phyloP scores from a whole-genome alignment of 768 basidiomycete species.

The Xerocomellus chrysenteron region DNA sequence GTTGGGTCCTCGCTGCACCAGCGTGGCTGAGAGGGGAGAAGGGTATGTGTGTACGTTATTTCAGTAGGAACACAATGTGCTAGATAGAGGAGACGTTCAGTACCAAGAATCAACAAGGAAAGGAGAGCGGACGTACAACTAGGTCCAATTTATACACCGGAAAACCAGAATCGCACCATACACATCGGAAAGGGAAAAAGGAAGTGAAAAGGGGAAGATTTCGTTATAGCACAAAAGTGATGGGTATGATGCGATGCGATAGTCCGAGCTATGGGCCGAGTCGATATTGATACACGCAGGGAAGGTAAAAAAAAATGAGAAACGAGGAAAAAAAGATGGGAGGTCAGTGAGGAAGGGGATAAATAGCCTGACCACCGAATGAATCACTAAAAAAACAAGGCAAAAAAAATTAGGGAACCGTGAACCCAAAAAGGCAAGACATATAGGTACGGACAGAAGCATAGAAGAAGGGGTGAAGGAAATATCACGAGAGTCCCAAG shows the following conservation, averaged over 20 bases:
- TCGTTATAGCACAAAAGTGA: slow-evolving; percentile 27
- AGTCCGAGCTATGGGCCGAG: slow-evolving; percentile 30
- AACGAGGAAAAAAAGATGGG: not conserved
- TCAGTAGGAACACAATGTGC: slow-evolving; percentile 28
- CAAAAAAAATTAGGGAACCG: slow-evolving; percentile 20
- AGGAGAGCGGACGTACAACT: slow-evolving; percentile 17
- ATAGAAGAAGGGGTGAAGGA: slow-evolving; percentile 11
- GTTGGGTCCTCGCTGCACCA: slow-evolving; percentile 21
- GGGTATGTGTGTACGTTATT: slow-evolving; percentile 32
- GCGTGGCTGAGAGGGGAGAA: not conserved
- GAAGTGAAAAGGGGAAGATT: not conserved
- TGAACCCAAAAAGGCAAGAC: slow-evolving; percentile 22
- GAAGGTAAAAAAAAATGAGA: not conserved
- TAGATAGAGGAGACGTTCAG: slow-evolving; percentile 12
- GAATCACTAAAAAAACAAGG: slow-evolving; percentile 31
- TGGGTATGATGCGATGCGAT: slow-evolving; percentile 34
- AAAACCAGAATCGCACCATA: slow-evolving; percentile 36
- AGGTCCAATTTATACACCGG: slow-evolving; percentile 29
- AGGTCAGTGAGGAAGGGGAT: slow-evolving; percentile 12
- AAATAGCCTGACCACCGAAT: slow-evolving; percentile 19
- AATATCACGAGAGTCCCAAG: slow-evolving; percentile 35
- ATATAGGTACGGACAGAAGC: slow-evolving; percentile 18
- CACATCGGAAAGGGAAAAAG: slow-evolving; percentile 18
- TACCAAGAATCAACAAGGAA: not conserved
- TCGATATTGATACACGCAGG: slow-evolving; percentile 34